Evolutionary conservation across 208 protist genomes (phyloP).

Genomic region (Angomonas deanei): DNA sequence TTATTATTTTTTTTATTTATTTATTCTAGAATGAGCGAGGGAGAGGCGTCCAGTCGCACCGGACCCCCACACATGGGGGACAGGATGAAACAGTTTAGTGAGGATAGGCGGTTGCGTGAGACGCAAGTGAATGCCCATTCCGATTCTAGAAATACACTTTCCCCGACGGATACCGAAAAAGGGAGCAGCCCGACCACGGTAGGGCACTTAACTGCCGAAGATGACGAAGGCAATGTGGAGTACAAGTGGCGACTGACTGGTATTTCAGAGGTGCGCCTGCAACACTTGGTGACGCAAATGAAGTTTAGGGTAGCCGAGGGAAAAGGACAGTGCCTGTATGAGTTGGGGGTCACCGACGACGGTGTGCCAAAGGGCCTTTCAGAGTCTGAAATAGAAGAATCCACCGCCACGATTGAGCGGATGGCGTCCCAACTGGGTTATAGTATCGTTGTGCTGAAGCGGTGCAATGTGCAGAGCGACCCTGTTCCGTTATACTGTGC

Average conservation of each 20-base stretch:
- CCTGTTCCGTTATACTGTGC: constrained; percentile 47
- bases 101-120: constrained; percentile 1
- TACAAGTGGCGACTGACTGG: constrained; percentile 94
- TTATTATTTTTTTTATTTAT: constrained; percentile 8
- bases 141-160: neutral
- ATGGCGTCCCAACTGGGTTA: constrained; percentile 71
- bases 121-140: neutral
- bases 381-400: constrained; percentile 70
- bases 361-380: constrained; percentile 81
- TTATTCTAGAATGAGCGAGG: too few species aligned
- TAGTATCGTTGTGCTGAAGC: constrained; percentile 52
- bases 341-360: constrained; percentile 92
- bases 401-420: constrained; percentile 54
- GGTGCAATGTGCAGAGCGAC: constrained; percentile 26
- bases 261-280: constrained; percentile 69
- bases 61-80: too few species aligned
- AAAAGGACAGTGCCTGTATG: constrained; percentile 91
- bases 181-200: neutral
- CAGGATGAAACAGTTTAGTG: constrained; percentile 10
- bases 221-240: constrained; percentile 93
- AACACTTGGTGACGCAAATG: constrained; percentile 94
- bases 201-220: constrained; percentile 60
- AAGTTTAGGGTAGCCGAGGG: constrained; percentile 92
- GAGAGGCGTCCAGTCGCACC: too few species aligned
- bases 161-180: neutral